phyloP scores from a whole-genome alignment of 2,329 filamentous ascomycete species.

The Diaporthe eres region DNA sequence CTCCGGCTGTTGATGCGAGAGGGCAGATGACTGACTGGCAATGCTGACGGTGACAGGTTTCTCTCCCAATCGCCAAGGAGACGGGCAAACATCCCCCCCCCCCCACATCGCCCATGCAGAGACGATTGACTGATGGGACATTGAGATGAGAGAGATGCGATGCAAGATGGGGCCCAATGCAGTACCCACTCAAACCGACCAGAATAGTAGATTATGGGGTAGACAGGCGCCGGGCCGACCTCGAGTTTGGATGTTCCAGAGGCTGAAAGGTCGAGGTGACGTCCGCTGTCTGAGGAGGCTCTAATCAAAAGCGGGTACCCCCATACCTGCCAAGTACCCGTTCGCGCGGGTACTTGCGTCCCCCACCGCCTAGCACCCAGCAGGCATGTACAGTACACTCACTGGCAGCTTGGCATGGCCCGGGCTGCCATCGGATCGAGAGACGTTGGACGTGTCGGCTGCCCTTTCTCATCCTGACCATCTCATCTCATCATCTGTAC shows the following conservation, averaged over 20 bases:
- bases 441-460: conserved; percentile 25
- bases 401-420: conserved; percentile 11
- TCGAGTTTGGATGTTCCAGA: conserved; percentile 1
- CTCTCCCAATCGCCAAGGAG: background rate
- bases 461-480: conserved; percentile 5
- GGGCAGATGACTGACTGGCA: background rate
- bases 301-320: conserved; percentile 28
- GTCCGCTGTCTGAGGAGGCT: conserved; percentile 29
- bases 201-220: conserved; percentile 8
- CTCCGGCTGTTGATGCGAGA: conserved; percentile 8
- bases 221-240: conserved; percentile 1
- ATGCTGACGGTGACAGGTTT: background rate
- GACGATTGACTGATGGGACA: background rate
- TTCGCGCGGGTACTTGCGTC: background rate
- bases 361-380: background rate
- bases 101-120: conserved; percentile 13
- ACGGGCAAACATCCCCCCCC: conserved; percentile 4
- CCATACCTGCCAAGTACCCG: background rate
- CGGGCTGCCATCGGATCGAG: conserved; percentile 18
- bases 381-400: background rate
- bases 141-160: conserved; percentile 17
- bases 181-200: conserved; percentile 20
- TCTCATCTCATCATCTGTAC: conserved; percentile 17
- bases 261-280: background rate
- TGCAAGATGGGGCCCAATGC: conserved; percentile 9